Percentiles rank a stretch among this genome's conserved stretches.
phyloP scores from a whole-genome alignment of 2,329 filamentous ascomycete genomes.

The Aspergillus felis region DNA sequence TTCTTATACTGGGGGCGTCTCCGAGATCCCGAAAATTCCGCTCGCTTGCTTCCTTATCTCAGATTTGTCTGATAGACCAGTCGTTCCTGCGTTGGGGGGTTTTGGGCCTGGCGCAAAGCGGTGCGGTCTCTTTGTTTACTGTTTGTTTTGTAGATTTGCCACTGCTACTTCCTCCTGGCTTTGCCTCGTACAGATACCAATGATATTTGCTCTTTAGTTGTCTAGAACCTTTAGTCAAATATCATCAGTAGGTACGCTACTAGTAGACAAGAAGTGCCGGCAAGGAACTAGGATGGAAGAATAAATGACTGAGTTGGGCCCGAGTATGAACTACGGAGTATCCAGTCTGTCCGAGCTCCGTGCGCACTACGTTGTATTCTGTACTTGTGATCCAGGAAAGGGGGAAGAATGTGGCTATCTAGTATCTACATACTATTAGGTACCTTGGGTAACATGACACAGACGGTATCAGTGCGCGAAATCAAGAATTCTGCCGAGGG shows the following conservation, averaged over 20 bases:
- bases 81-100: neutral
- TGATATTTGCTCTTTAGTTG: neutral
- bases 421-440: neutral
- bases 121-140: neutral
- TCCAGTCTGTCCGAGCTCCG: neutral
- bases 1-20: neutral
- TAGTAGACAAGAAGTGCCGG: neutral
- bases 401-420: neutral
- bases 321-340: neutral
- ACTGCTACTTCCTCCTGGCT: neutral
- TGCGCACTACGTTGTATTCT: neutral
- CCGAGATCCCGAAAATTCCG: neutral
- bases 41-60: neutral
- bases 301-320: neutral
- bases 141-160: neutral
- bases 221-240: neutral
- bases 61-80: neutral
- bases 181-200: neutral
- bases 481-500: neutral
- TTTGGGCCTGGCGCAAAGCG: conserved; percentile 1
- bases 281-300: neutral
- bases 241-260: neutral
- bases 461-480: neutral
- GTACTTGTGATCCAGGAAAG: neutral
- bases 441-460: neutral